Evolutionary conservation across 2,329 filamentous ascomycete genomes (phyloP), one percentile per base, ranked within the genome.

Genomic region (Cordyceps cicadae): DNA sequence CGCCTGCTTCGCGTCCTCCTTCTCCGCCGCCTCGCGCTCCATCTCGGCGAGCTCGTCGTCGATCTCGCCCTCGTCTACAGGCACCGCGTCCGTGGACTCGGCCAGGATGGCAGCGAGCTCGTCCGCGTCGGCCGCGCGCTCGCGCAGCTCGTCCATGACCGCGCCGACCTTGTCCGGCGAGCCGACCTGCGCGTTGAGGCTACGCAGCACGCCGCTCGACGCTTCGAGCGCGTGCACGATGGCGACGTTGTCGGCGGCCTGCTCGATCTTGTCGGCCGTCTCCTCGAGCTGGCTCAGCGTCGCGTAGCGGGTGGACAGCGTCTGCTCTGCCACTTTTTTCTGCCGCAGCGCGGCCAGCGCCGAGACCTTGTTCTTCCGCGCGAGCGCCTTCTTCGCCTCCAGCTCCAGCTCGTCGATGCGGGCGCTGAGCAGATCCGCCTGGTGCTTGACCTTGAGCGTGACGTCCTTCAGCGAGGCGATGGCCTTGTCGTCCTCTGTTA

Each of bases 11-110:
- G 76, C 75, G 62, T 78, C 76, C 61, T 84, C 79, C 69, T 82
- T 81, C 68, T 77, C 77, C 64, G 26, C 74, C 66, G 85, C 82
- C 65, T 84, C 79, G 39, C 71, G 77, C 74, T 92, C 86, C 76
- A 99, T 77, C 3, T 81, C 86, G 66, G 89, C 88, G 52, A 97
- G 80, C 76, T 97, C 93, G 63, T 93, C 89, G 66, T 97, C 92
- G 60, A 97, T 84, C 71, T 95, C 92, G 21, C 70, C 81, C 69
- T 96, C 92, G 71, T 96, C 90, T 37, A 96, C 78, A 1, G 72
- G 72, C 46, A 37, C 34, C 12, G 67, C 70, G 15, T 75, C 76
- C 14, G 76, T 79, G 6, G 70, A 67, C 66, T 94, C 90, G 57
- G 86, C 85, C 64, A 97, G 81, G 46, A 93, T 87, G 60, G 81